Percentiles rank a stretch among this genome's conserved stretches.
These are phyloP conservation scores for Pistacia atlantica DNA, from an alignment of 345 rosid genomes.

Conservation along the genomic window DNA sequence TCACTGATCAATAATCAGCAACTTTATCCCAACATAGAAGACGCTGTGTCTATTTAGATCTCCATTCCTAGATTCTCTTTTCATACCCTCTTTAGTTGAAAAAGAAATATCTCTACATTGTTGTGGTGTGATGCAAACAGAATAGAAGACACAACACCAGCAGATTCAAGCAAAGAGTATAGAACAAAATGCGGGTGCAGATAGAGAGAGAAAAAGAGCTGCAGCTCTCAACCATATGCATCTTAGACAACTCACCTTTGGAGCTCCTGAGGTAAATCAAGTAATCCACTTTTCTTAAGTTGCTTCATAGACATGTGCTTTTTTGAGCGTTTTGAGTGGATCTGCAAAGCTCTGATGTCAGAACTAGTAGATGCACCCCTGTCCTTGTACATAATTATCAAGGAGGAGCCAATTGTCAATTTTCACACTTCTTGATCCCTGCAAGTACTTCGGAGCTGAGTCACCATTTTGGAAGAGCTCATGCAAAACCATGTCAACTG, in stretches of 20 bases:
- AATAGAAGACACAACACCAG: constrained; percentile 1
- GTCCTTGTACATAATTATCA: constrained; percentile 62
- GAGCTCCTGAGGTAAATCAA: constrained; percentile 51
- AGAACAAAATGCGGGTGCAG: neutral
- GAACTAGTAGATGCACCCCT: constrained; percentile 44
- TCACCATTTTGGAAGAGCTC: constrained; percentile 84
- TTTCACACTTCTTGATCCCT: constrained; percentile 64
- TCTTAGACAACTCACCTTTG: constrained; percentile 50
- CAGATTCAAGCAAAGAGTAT: neutral
- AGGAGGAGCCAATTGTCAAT: constrained; percentile 78
- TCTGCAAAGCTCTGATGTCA: constrained; percentile 39
- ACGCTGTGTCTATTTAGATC: neutral
- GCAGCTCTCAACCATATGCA: neutral
- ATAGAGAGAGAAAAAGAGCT: neutral
- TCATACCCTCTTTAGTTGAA: neutral
- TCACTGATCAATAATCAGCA: neutral
- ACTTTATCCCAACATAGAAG: neutral
- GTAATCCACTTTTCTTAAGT: constrained; percentile 68
- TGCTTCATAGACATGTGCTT: constrained; percentile 71
- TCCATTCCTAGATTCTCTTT: neutral
- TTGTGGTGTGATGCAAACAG: neutral
- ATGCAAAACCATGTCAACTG: constrained; percentile 60
- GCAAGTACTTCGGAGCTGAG: constrained; percentile 76
- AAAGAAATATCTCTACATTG: neutral
- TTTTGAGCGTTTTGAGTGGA: constrained; percentile 79